These are phyloP conservation scores for Schizochytrium sp. DNA, from an alignment of 108 stramenopile species.

Conservation along the genomic window DNA sequence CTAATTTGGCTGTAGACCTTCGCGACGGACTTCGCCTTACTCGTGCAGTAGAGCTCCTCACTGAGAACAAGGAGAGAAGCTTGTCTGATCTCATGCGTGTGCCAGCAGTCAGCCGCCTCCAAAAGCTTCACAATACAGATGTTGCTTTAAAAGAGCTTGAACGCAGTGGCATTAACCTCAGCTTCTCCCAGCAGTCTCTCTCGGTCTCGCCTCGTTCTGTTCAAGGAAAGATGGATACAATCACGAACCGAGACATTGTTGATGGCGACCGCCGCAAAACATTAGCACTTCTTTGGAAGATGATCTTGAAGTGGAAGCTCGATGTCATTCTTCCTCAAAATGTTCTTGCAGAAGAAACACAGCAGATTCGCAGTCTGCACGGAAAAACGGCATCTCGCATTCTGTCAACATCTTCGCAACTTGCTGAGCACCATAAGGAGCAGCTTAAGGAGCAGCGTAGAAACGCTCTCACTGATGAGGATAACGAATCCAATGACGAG, in stretches of 20 bases:
- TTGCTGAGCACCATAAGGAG: neutral
- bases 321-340: conserved; percentile 64
- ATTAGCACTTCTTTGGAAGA: conserved; percentile 71
- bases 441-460: conserved; percentile 9
- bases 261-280: conserved; percentile 69
- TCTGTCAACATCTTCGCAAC: neutral
- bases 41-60: conserved; percentile 82
- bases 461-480: neutral
- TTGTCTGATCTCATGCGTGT: conserved; percentile 80
- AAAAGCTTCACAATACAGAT: conserved; percentile 91
- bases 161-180: neutral
- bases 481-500: conserved; percentile 67
- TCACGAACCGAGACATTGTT: conserved; percentile 69
- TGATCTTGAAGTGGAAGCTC: conserved; percentile 70
- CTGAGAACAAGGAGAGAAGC: conserved; percentile 67
- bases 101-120: conserved; percentile 87
- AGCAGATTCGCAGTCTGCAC: neutral
- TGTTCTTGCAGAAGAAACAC: conserved; percentile 54
- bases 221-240: neutral
- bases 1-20: conserved; percentile 88
- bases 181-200: neutral
- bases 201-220: neutral
- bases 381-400: neutral
- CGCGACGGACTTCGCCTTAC: conserved; percentile 91
- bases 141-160: conserved; percentile 75